Evolutionary conservation across 1,284 basidiomycete species (phyloP), one percentile per base, ranked within the genome.

Genomic region (Malassezia slooffiae): DNA sequence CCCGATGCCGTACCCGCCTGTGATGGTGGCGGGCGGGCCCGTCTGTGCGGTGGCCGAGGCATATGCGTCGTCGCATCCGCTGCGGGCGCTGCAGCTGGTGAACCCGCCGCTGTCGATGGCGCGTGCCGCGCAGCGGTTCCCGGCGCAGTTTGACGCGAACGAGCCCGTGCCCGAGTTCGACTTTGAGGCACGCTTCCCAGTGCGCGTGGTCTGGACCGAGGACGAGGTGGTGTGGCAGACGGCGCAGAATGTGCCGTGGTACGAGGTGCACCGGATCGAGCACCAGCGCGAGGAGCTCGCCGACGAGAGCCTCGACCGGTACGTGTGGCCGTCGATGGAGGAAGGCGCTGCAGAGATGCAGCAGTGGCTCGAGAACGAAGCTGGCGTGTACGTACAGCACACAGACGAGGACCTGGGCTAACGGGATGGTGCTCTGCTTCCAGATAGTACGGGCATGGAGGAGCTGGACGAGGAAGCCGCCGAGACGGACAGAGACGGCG

Each of bases 321-420:
- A 56, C 34, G 55, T 54, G 2, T 62, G 43, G 37, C 37, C 28
- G 2, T 40, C 54, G 27, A 39, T 55, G n/a, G 49, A 62, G 31
- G 35, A 58, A 8, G 56, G 47, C 3, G 54, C 54, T 0, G 29
- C 44, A 21, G 49, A 52, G 9, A 54, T 52, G 13, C 37, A 50
- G 16, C 32, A 42, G 10, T 66, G 63, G 63, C 45, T 63, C 7
- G 63, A 66, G 36, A 37, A 43, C n/a, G 58, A 66, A 22, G 57
- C 50, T n/a, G 63, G 63, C 34, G 43, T 66, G 63, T 66, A 52
- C 49, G 62, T 64, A n/a, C n/a, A n/a, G n/a, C n/a, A n/a, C n/a
- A n/a, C 9, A n/a, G n/a, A n/a, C n/a, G n/a, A n/a, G n/a, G n/a
- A n/a, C n/a, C n/a, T n/a, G n/a, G n/a, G n/a, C n/a, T n/a, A n/a